Conservation (phyloP, 441 rosid genomes). For the Cnidoscolus chayamansa region DNA sequence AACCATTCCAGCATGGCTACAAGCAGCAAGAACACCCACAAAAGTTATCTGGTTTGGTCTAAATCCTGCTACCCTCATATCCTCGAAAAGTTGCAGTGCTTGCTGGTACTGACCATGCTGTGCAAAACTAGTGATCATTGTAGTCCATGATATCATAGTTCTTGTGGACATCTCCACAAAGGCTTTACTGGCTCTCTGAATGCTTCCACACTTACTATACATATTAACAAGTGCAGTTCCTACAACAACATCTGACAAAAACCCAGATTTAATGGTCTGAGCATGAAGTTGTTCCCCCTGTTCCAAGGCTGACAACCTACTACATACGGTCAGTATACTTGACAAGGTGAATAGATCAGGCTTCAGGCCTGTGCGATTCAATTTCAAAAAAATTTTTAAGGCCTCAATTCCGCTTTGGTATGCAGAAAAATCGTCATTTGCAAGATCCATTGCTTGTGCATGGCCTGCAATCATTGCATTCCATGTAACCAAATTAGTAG, state of each 20-base stretch:
- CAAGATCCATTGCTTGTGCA: conserved; percentile 43
- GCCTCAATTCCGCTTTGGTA: conserved; percentile 41
- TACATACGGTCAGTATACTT: conserved; percentile 44
- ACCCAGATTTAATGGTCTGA: conserved; percentile 47
- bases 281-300: conserved; percentile 65
- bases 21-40: conserved; percentile 56
- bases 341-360: conserved; percentile 52
- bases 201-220: conserved; percentile 55
- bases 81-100: conserved; percentile 55
- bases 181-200: conserved; percentile 44
- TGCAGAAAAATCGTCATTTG: conserved; percentile 38
- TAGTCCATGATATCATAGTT: conserved; percentile 62
- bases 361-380: conserved; percentile 37
- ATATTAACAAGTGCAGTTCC: conserved; percentile 54
- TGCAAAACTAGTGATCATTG: conserved; percentile 51
- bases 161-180: conserved; percentile 48
- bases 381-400: conserved; percentile 31
- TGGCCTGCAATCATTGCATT: conserved; percentile 57
- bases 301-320: conserved; percentile 39
- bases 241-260: conserved; percentile 46
- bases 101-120: conserved; percentile 38
- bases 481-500: conserved; percentile 49
- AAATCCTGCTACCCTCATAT: conserved; percentile 43
- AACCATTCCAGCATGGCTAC: conserved; percentile 48
- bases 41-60: conserved; percentile 55